Percentiles rank a stretch among this genome's conserved stretches.
Evolutionary conservation across 208 protist genomes (phyloP).

Genomic region (Trichomonas vaginalis): DNA sequence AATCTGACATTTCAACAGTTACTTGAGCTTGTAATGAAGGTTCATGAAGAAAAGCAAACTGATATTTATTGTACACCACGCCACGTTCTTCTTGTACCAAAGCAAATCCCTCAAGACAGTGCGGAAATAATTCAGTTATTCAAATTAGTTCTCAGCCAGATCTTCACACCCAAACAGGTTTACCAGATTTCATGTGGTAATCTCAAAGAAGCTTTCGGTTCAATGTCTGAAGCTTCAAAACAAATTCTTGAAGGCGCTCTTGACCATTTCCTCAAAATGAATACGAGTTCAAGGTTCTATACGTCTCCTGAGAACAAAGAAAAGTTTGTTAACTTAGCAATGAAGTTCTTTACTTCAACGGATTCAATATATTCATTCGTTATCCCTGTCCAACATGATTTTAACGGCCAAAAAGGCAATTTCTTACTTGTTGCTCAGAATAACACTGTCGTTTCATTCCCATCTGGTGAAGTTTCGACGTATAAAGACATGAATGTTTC

Average conservation of each 20-base stretch:
- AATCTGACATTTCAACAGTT: too few relatives aligned
- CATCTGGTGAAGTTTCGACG: background rate
- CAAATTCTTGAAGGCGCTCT: background rate
- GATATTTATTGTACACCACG: too few relatives aligned
- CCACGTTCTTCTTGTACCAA: too few relatives aligned
- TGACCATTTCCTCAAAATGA: background rate
- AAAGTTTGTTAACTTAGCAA: background rate
- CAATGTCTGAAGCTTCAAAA: background rate
- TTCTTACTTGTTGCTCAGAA: background rate
- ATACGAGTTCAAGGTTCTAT: background rate
- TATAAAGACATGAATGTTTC: background rate
- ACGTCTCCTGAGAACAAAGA: background rate
- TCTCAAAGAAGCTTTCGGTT: background rate
- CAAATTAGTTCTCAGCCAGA: too few relatives aligned
- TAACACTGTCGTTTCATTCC: background rate
- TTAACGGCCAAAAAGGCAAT: background rate
- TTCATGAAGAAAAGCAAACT: too few relatives aligned
- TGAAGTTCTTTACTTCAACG: background rate
- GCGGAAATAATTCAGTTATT: too few relatives aligned
- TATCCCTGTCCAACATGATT: background rate
- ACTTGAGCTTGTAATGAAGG: too few relatives aligned
- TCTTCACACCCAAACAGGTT: too few relatives aligned
- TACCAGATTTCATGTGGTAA: too few relatives aligned
- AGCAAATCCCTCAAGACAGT: too few relatives aligned
- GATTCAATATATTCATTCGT: too few relatives aligned